Evolutionary conservation across 306 rosid species (phyloP).

Genomic region (Glycine latifolia): DNA sequence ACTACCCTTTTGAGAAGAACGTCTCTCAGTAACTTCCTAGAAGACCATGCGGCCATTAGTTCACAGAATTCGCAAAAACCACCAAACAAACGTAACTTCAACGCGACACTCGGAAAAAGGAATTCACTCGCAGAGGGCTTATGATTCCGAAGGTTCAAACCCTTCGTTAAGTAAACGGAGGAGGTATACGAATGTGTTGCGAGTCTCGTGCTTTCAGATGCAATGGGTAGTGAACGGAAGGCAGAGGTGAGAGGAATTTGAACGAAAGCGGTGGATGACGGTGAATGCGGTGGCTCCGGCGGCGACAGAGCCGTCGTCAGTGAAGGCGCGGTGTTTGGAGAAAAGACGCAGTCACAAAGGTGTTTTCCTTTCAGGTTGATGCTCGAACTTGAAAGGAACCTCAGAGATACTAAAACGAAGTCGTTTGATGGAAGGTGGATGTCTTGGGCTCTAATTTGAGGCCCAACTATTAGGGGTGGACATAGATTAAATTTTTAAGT

Average conservation of each 20-base stretch:
- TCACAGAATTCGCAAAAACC: background rate
- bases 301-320: conserved; percentile 33
- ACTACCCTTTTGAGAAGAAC: conserved; percentile 49
- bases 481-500: too few relatives aligned
- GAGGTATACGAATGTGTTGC: background rate
- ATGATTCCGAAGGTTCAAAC: conserved; percentile 4
- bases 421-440: background rate
- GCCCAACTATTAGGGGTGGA: background rate
- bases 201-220: background rate
- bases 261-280: background rate
- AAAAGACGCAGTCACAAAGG: background rate
- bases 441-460: background rate
- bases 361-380: background rate
- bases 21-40: conserved; percentile 60
- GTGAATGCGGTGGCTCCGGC: conserved; percentile 41
- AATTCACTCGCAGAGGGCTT: conserved; percentile 12
- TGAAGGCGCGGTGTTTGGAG: conserved; percentile 18
- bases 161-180: background rate
- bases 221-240: background rate
- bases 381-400: background rate
- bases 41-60: conserved; percentile 83
- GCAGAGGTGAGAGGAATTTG: background rate
- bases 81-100: conserved; percentile 24
- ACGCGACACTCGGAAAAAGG: conserved; percentile 34
- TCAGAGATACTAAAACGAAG: conserved; percentile 2